Percentiles rank a stretch among this genome's conserved stretches.
Evolutionary conservation across 192 early-diverging fungal genomes (phyloP).

Genomic region (Rhizophagus clarus): DNA sequence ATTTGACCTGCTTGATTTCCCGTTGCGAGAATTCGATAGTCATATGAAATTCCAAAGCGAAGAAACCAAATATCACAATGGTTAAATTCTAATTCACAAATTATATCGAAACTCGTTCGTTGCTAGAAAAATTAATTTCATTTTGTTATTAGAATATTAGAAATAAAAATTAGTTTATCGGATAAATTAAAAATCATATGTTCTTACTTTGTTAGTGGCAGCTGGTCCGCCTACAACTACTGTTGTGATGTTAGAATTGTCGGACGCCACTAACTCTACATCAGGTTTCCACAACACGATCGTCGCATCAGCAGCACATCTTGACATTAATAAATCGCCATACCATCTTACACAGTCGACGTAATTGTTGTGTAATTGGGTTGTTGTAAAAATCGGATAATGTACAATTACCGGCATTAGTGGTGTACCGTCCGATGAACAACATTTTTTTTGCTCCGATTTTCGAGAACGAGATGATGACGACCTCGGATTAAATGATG

Average conservation of each 20-base stretch:
- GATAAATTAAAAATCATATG: not conserved
- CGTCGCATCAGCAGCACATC: slow-evolving; percentile 18
- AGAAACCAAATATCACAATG: slow-evolving; percentile 20
- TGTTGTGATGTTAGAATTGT: slow-evolving; percentile 2
- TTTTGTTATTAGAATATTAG: not conserved
- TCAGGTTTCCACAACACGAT: slow-evolving; percentile 29
- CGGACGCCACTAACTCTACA: not conserved
- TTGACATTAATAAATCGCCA: slow-evolving; percentile 26
- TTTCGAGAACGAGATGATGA: not conserved
- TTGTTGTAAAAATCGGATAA: slow-evolving; percentile 23
- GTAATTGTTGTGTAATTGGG: slow-evolving; percentile 30
- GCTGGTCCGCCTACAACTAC: slow-evolving; percentile 15
- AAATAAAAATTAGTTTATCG: not conserved
- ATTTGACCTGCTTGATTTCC: slow-evolving; percentile 29
- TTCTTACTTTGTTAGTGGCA: not conserved
- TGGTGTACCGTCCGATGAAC: not conserved
- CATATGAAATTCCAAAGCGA: slow-evolving; percentile 15
- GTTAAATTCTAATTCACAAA: slow-evolving; percentile 24
- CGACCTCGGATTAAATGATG: slow-evolving; percentile 1
- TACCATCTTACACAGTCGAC: slow-evolving; percentile 31
- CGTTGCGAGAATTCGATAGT: slow-evolving; percentile 5
- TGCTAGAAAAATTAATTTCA: not conserved
- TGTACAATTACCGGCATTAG: slow-evolving; percentile 9
- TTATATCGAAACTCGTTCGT: slow-evolving; percentile 27
- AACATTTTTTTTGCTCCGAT: not conserved